Evolutionary conservation across 2,329 filamentous ascomycete species (phyloP), one percentile per base, ranked within the genome.

Genomic region (Cercospora sp.): DNA sequence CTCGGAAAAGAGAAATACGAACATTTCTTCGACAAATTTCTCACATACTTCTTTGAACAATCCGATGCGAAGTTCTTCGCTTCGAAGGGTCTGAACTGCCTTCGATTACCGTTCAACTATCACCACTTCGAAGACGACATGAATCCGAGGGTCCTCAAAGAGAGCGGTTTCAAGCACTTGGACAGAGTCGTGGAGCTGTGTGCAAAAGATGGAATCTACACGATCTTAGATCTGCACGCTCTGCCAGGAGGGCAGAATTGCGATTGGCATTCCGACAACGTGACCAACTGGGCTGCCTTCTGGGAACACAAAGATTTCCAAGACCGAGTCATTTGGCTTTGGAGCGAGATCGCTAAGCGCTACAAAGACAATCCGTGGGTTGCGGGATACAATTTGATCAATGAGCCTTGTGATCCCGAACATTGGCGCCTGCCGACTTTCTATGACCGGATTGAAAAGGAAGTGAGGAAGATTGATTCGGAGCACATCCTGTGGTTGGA

Each of bases 81-180:
- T 1, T 84, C 80, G 0, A 73, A 87, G 2, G 85, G 85, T 0
- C 77, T 89, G 20, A 89, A 88, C 74, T 89, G 85, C 73, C 79
- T 89, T 2, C 82, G 87, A 0, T 77, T 89, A 2, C 86, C 87
- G 0, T 88, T 89, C 77, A 89, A 89, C 73, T 88, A 88, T 72
- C 83, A 84, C 0, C 84, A 87, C 71, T 86, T 86, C 40, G 83
- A 85, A 67, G 83, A 87, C 68, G 73, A 75, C 62, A 80, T 83
- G 77, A 82, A 85, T 67, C 84, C 84, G 0, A 74, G 79, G 6
- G 81, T 83, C 0, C 74, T 85, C 9, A 85, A 70, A 73, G 80
- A 13, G 77, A 78, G 51, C 1, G 85, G 84, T 0, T 86, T 86
- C 70, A 81, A 83, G 68, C 80, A 82, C 58, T 72, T 86, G 1